A percentile compares a stretch with the other conserved stretches of the same genome.
Evolutionary conservation across 83 land plant genomes (phyloP).

Genomic region (Isoetes engelmannii): DNA sequence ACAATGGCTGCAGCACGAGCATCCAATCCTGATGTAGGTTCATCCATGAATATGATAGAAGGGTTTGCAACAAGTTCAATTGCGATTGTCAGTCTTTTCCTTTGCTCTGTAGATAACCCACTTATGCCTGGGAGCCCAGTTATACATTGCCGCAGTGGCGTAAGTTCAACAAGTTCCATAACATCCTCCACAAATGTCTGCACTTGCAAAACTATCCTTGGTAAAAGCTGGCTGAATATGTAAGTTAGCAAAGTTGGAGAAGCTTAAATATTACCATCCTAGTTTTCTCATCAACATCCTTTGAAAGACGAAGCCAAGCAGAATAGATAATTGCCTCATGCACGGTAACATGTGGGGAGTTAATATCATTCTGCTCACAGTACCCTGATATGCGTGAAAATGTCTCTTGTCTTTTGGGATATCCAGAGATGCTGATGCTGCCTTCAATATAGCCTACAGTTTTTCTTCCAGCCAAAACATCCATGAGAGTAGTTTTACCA

Average conservation of each 20-base stretch:
- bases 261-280: constrained; percentile 22
- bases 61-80: constrained; percentile 9
- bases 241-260: background rate
- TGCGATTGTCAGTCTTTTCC: constrained; percentile 8
- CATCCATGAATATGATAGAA: constrained; percentile 16
- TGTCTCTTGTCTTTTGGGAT: constrained; percentile 57
- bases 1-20: constrained; percentile 18
- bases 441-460: constrained; percentile 54
- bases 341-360: constrained; percentile 60
- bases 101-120: constrained; percentile 10
- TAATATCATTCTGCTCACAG: constrained; percentile 64
- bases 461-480: constrained; percentile 42
- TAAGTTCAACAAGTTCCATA: constrained; percentile 9
- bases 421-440: constrained; percentile 51
- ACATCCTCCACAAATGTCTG: constrained; percentile 7
- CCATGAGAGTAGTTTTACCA: constrained; percentile 48
- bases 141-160: background rate
- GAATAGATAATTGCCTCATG: constrained; percentile 51
- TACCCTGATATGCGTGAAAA: constrained; percentile 67
- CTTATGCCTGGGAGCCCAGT: constrained; percentile 9
- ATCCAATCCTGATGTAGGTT: constrained; percentile 10
- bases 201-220: background rate
- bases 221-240: background rate
- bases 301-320: constrained; percentile 48
- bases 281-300: constrained; percentile 37